Base-by-base conservation (phyloP, 768 basidiomycete genomes). In the Mycena vulgaris region DNA sequence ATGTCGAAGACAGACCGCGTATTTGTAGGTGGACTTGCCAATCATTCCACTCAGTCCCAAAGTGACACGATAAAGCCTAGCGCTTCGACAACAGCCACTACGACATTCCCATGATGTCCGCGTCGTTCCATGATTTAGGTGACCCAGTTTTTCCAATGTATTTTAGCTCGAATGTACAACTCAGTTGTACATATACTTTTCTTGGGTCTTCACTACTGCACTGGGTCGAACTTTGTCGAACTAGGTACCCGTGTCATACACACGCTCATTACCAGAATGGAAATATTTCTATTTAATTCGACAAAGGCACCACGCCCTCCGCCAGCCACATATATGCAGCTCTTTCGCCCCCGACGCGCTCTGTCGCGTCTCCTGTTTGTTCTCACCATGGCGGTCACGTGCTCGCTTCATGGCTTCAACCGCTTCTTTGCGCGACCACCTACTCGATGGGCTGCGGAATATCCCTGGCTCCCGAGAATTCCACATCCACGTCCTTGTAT, bases 401-500 rank as follows among this genome's bases (percentile, higher is more conserved):
- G 69, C n/a, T 11, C 10, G 11, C 19, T 9, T 13, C 75, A 76
- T 48, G 63, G 72, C 51, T 74, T 74, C 71, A 83, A 77, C 75
- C 86, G 42, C 42, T n/a, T 45, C 42, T 21, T 45, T 95, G 23
- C 88, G 92, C 47, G 91, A 94, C 78, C 80, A 82, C 33, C 84
- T 95, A 27, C 83, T 95, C 61, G 81, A 81, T 8, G 85, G 87
- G 13, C 88, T 95, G 58, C 76, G 81, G 5, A 74, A 73, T 27
- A 76, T 94, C 21, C 91, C 93, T 6, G 94, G 93, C 0, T 87
- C 87, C 35, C 91, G 94, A 56, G 84, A 87, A 69, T 90, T 94
- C 75, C 92, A 94, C 77, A 63, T 95, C 58, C 93, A 95, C 75
- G 90, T 91, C 64, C 89, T 96, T 65, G 84, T 90, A 42, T 89